Conservation (phyloP, 371 early-diverging fungal genomes). For the Chytridiales sp. region DNA sequence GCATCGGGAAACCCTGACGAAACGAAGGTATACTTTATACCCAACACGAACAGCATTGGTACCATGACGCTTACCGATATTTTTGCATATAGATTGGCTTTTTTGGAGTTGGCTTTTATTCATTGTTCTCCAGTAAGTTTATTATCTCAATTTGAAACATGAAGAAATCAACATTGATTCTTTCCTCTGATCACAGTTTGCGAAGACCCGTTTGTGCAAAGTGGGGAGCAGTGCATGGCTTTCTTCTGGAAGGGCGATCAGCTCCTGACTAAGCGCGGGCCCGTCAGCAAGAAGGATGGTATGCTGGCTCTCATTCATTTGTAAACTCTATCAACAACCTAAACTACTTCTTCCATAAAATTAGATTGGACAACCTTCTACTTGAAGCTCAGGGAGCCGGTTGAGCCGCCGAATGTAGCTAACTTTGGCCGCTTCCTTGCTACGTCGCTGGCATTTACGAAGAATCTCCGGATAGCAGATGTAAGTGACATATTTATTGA, state of each 20-base stretch:
- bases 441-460: slow-evolving; percentile 80
- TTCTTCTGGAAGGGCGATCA: slow-evolving; percentile 90
- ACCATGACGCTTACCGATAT: no score
- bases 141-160: no score
- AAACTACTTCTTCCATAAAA: slow-evolving; percentile 39
- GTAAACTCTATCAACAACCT: no score
- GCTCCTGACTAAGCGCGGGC: slow-evolving; percentile 74
- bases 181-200: slow-evolving; percentile 84
- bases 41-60: neutral
- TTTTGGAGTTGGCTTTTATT: slow-evolving; percentile 88
- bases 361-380: slow-evolving; percentile 75
- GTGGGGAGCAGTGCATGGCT: slow-evolving; percentile 66
- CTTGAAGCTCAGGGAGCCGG: slow-evolving; percentile 75
- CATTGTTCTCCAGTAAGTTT: no score
- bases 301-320: no score
- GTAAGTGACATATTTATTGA: slow-evolving; percentile 3
- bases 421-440: slow-evolving; percentile 80
- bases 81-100: slow-evolving; percentile 71
- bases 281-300: slow-evolving; percentile 49
- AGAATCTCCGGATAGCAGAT: slow-evolving; percentile 63
- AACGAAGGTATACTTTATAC: slow-evolving; percentile 45
- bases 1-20: slow-evolving; percentile 91
- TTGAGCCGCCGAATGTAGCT: slow-evolving; percentile 67
- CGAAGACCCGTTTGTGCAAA: slow-evolving; percentile 73
- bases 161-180: no score